These are phyloP conservation scores for Penicillium concentricum DNA, from an alignment of 2,329 filamentous ascomycete species.

Conservation along the genomic window DNA sequence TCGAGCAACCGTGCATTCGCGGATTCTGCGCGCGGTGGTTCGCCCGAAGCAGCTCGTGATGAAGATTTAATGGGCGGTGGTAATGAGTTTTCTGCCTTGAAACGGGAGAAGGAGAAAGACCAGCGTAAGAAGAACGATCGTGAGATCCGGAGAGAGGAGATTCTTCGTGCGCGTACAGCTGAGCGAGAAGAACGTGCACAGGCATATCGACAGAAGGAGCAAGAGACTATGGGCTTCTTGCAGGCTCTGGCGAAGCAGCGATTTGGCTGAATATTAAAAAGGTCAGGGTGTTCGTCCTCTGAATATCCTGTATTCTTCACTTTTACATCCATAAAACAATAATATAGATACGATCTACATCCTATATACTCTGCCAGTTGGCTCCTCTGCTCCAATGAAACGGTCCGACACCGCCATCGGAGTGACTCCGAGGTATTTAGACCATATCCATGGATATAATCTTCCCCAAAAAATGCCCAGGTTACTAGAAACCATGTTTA, in stretches of 20 bases:
- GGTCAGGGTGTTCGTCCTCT: background rate
- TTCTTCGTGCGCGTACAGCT: constrained; percentile 68
- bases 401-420: constrained; percentile 2
- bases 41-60: constrained; percentile 68
- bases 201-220: constrained; percentile 72
- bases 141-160: constrained; percentile 78
- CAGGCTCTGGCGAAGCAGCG: constrained; percentile 74
- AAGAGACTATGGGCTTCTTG: constrained; percentile 79
- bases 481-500: constrained; percentile 1
- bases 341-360: background rate
- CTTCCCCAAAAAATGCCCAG: background rate
- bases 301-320: background rate
- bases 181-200: constrained; percentile 76
- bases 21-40: constrained; percentile 52
- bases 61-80: constrained; percentile 70
- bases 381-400: background rate
- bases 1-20: constrained; percentile 72
- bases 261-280: constrained; percentile 57
- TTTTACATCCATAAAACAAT: background rate
- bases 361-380: background rate
- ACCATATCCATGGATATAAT: background rate
- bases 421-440: background rate
- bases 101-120: constrained; percentile 62
- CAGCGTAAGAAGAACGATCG: constrained; percentile 78
- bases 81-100: constrained; percentile 62